phyloP scores from a whole-genome alignment of 2,329 filamentous ascomycete genomes.

The Botrytis sinoallii region DNA sequence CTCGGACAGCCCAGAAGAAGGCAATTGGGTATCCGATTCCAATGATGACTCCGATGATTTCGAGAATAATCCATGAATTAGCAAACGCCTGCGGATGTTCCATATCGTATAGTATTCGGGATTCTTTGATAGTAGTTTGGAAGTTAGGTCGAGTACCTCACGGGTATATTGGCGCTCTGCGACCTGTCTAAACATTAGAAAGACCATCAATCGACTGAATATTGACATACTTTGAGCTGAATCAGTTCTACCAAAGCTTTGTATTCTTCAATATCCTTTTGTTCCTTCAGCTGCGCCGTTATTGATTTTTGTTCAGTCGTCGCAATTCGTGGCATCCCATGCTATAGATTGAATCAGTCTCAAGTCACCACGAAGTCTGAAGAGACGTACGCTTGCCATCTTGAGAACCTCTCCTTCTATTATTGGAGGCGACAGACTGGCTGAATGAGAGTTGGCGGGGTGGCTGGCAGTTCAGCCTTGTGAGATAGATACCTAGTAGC shows the following conservation, averaged over 20 bases:
- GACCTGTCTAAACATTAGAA: slow-evolving; percentile 26
- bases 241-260: slow-evolving; percentile 67
- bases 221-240: slow-evolving; percentile 54
- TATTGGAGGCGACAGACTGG: not conserved
- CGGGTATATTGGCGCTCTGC: slow-evolving; percentile 39
- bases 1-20: slow-evolving; percentile 51
- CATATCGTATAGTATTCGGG: slow-evolving; percentile 90
- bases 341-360: slow-evolving; percentile 52
- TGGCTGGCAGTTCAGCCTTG: slow-evolving; percentile 3
- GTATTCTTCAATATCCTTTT: slow-evolving; percentile 74
- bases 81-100: slow-evolving; percentile 77
- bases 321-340: slow-evolving; percentile 74
- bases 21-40: slow-evolving; percentile 54
- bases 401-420: slow-evolving; percentile 14
- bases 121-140: slow-evolving; percentile 71
- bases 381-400: slow-evolving; percentile 41
- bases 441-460: not conserved
- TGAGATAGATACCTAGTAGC: not conserved
- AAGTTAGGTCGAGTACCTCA: slow-evolving; percentile 63
- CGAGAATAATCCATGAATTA: slow-evolving; percentile 57
- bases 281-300: slow-evolving; percentile 68
- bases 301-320: slow-evolving; percentile 59
- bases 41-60: slow-evolving; percentile 49
- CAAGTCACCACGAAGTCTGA: not conserved
- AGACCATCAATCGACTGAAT: slow-evolving; percentile 23